Base-by-base conservation (phyloP, 805 yeast genomes). In the Wickerhamomyces hampshirensis region DNA sequence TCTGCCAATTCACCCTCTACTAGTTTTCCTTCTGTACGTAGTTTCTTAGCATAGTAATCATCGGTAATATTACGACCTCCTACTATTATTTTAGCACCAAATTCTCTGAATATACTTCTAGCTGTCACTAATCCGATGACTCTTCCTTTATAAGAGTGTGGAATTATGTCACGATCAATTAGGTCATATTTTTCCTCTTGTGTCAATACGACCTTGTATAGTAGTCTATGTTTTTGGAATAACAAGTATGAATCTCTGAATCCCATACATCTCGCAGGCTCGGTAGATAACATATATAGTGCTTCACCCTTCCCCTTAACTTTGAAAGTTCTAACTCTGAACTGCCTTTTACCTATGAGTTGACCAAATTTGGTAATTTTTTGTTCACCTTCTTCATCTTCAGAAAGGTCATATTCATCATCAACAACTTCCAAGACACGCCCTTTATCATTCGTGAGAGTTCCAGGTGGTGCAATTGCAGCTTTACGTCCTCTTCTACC, bases 241-340 rank as follows among this genome's bases (percentile, higher is more conserved):
- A 91, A 68, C 35, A 88, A 66, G 53, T 91, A 88, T 3, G 96
- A 85, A 56, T 91, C 97, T 48, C 96, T 73, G 63, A 88, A 85
- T 4, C 97, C 98, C 43, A 91, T 87, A 52, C 91, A 78, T 48
- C 98, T 74, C 1, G 98, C 97, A 3, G 96, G 96, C 55, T 93
- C 98, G 0, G 98, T 89, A 3, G 95, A 81, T 32, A 93, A 74
- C 95, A 91, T 89, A 59, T 77, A 93, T 39, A 80, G 68, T 46
- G 80, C 70, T 15, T 77, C 75, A 7, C 95, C 96, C 37, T 76
- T 63, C 13, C 62, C 64, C 16, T 48, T 39, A 7, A 83, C 66
- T 5, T 78, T 79, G 59, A 84, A 84, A 0, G 83, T 73, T 42
- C 80, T 73, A 37, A 81, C 77, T 40, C 89, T 69, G 63, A 74